A percentile compares a stretch with the other conserved stretches of the same genome.
phyloP scores from a whole-genome alignment of 208 protist species.

The Naegleria gruberi region DNA sequence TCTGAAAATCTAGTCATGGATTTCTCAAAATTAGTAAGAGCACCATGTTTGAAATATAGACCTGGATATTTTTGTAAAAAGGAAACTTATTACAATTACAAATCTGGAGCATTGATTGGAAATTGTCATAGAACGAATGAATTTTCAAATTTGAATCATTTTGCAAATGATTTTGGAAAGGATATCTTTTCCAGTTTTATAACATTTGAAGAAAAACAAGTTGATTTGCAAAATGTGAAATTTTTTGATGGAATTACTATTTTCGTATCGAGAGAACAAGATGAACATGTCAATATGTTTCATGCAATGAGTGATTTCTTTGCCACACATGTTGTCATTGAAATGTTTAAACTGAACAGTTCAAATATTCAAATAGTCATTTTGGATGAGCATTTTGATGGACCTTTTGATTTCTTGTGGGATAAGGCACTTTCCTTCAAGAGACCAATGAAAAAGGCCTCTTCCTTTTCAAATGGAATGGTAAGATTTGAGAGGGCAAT shows the following conservation, averaged over 20 bases:
- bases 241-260: background rate
- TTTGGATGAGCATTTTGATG: background rate
- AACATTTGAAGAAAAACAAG: background rate
- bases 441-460: background rate
- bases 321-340: background rate
- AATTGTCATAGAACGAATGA: background rate
- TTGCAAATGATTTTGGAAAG: constrained; percentile 7
- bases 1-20: background rate
- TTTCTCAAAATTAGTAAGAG: background rate
- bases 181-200: background rate
- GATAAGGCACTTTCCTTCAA: background rate
- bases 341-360: background rate
- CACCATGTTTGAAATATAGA: background rate
- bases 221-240: no score
- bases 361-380: background rate
- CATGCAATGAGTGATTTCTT: background rate
- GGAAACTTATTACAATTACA: background rate
- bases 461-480: background rate
- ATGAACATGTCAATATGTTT: constrained; percentile 2
- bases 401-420: background rate
- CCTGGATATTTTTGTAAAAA: background rate
- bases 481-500: background rate
- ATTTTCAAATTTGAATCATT: background rate
- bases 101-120: background rate
- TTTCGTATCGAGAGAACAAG: background rate